Conservation (phyloP, 495 filamentous ascomycete genomes). For the Lasiosphaeris hirsuta region DNA sequence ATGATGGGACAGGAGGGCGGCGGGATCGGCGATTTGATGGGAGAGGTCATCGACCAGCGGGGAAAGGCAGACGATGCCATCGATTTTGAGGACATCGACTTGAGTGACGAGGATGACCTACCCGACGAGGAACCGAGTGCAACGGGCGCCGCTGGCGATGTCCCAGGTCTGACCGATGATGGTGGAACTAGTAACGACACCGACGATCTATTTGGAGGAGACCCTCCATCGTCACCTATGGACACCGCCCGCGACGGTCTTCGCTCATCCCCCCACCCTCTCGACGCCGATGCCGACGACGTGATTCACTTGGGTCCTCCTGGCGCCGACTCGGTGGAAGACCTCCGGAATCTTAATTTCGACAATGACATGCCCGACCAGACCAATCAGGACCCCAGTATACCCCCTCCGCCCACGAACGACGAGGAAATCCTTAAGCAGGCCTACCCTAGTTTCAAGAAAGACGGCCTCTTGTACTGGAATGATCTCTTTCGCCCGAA, state of each 20-base stretch:
- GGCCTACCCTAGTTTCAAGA: slow-evolving; percentile 68
- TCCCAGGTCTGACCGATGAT: slow-evolving; percentile 49
- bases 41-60: slow-evolving; percentile 35
- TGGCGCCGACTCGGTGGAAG: slow-evolving; percentile 20
- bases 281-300: slow-evolving; percentile 32
- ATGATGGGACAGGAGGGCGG: slow-evolving; percentile 6
- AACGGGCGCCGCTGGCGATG: slow-evolving; percentile 33
- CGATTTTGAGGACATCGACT: slow-evolving; percentile 91
- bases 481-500: slow-evolving; percentile 71
- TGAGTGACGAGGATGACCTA: slow-evolving; percentile 59
- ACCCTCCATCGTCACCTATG: slow-evolving; percentile 35
- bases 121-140: slow-evolving; percentile 40
- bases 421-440: slow-evolving; percentile 64
- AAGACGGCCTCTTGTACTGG: slow-evolving; percentile 61
- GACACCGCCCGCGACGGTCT: slow-evolving; percentile 28
- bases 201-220: slow-evolving; percentile 50
- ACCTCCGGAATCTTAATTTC: slow-evolving; percentile 43
- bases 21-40: slow-evolving; percentile 15
- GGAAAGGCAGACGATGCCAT: slow-evolving; percentile 44
- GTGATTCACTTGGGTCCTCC: slow-evolving; percentile 22
- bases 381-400: slow-evolving; percentile 44
- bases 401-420: slow-evolving; percentile 59
- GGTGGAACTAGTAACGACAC: slow-evolving; percentile 44
- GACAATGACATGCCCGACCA: slow-evolving; percentile 34
- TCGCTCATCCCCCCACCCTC: slow-evolving; percentile 33